A percentile compares a stretch with the other conserved stretches of the same genome.
Evolutionary conservation across 768 basidiomycete species (phyloP).

Genomic region (Kwoniella bestiolae): DNA sequence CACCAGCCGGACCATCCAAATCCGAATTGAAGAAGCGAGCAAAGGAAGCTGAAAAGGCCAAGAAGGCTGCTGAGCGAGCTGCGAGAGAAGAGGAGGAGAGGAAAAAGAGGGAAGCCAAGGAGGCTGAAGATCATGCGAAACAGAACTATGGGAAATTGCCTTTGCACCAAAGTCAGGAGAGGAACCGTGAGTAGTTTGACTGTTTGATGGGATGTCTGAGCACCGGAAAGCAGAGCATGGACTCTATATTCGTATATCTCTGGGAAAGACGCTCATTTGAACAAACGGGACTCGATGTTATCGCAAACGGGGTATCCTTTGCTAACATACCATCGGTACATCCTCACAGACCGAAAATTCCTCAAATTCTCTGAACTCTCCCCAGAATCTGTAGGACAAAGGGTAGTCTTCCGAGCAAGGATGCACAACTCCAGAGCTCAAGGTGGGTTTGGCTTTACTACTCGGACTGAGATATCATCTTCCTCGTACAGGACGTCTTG

Average conservation of each 20-base stretch:
- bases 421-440: conserved; percentile 89
- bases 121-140: conserved; percentile 60
- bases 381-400: conserved; percentile 67
- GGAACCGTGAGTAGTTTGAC: conserved; percentile 58
- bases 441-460: conserved; percentile 58
- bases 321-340: background rate
- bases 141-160: conserved; percentile 86
- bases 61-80: conserved; percentile 83
- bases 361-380: conserved; percentile 70
- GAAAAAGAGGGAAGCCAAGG: conserved; percentile 60
- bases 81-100: conserved; percentile 77
- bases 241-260: too few relatives aligned
- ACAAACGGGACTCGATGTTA: too few relatives aligned
- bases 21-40: conserved; percentile 87
- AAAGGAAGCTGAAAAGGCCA: conserved; percentile 87
- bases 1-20: conserved; percentile 67
- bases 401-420: conserved; percentile 82
- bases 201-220: background rate
- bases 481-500: too few relatives aligned
- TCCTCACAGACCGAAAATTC: conserved; percentile 61
- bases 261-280: too few relatives aligned
- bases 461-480: too few relatives aligned
- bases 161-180: conserved; percentile 86
- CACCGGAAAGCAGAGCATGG: too few relatives aligned
- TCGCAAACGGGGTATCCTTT: too few relatives aligned